A percentile compares a stretch with the other conserved stretches of the same genome.
Conservation (phyloP, 345 rosid genomes). For the Abelmoschus esculentus region DNA sequence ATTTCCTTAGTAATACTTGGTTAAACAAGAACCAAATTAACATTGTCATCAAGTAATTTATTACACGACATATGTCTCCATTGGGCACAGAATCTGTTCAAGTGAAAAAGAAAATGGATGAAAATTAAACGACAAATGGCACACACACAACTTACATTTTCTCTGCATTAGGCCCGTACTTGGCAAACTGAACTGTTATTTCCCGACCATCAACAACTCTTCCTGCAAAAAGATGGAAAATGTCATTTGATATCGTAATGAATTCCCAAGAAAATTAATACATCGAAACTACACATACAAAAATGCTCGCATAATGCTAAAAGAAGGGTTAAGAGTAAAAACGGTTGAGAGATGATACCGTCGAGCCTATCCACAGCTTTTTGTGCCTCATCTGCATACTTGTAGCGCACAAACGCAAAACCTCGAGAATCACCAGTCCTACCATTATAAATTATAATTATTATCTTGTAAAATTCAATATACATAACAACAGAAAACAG, state of each 20-base stretch:
- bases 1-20: neutral
- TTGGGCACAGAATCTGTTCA: neutral
- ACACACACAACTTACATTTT: conserved; percentile 55
- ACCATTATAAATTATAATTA: too few relatives aligned
- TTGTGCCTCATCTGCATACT: conserved; percentile 64
- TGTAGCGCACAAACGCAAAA: conserved; percentile 58
- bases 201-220: conserved; percentile 61
- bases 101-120: too few relatives aligned
- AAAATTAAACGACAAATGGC: neutral
- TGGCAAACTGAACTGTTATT: conserved; percentile 89
- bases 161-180: conserved; percentile 95
- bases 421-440: neutral
- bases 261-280: neutral
- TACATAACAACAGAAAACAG: neutral
- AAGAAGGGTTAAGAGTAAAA: neutral
- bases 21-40: neutral
- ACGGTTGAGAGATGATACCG: conserved; percentile 25
- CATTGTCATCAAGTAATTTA: neutral
- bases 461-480: too few relatives aligned
- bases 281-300: neutral
- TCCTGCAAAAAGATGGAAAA: conserved; percentile 4
- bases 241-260: neutral
- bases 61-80: neutral
- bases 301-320: neutral
- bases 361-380: conserved; percentile 32